Base-by-base conservation (phyloP, 1,284 basidiomycete genomes). In the Coniferiporia sulphurascens region DNA sequence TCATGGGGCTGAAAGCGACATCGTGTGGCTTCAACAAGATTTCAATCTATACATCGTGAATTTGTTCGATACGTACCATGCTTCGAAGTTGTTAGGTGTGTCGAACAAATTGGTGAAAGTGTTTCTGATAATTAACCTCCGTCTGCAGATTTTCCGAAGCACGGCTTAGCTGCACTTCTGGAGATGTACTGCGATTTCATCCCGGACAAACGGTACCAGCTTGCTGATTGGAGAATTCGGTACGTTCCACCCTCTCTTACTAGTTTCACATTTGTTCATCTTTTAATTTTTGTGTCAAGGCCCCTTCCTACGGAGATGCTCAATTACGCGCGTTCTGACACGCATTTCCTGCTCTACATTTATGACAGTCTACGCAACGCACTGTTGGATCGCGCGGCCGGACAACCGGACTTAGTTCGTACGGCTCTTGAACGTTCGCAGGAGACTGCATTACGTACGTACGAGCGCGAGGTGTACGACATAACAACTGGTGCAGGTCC, bases 161-260 rank as follows among this genome's bases (percentile, higher is more conserved):
- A 94, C 66, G 88, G 89, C 0, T 84, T 99, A 8, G 91, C 91
- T 0, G 83, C 86, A 49, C 79, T 99, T 9, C 81, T 99, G n/a
- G 83, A 88, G 66, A 87, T 89, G 74, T 98, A 94, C 69, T 95
- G 91, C 69, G 85, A 91, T 67, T 95, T 95, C 68, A 82, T 83
- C n/a, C 85, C 96, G 0, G 96, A 99, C 76, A 99, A 99, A 74
- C 84, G 92, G 19, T 98, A 95, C 70, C 96, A 98, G 70, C 78
- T 95, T 15, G 96, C 96, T 9, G 96, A 99, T 72, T 99, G 96
- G 96, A 85, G 96, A 27, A 93, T 98, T 66, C 82, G 91, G 87
- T 87, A 59, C 22, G 79, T 5, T 27, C 27, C 27, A 27, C 66
- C n/a, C 34, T 17, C 46, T 58, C 13, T 48, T 44, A 4, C 43